These are phyloP conservation scores for Pestalotiopsis sp. DNA, from an alignment of 2,329 filamentous ascomycete genomes.

Conservation along the genomic window DNA sequence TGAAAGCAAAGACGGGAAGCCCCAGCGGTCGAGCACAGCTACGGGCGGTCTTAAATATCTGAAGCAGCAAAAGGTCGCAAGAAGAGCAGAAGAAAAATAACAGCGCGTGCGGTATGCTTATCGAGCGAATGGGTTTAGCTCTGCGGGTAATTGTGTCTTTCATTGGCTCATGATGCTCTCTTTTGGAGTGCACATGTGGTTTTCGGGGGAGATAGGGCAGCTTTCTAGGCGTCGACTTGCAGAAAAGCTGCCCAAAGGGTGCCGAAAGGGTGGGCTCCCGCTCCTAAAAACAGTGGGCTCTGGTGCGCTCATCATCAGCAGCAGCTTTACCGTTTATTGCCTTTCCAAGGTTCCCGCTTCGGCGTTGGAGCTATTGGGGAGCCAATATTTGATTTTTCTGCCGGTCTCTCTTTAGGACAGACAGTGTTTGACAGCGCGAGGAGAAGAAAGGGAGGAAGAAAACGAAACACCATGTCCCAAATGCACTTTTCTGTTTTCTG, in stretches of 20 bases:
- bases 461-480: background rate
- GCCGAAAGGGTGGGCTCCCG: background rate
- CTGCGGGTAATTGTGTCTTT: background rate
- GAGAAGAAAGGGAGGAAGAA: background rate
- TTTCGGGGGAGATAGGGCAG: background rate
- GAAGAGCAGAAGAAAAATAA: background rate
- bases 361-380: background rate
- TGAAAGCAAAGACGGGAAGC: slow-evolving; percentile 15
- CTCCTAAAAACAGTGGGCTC: background rate
- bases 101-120: background rate
- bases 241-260: background rate
- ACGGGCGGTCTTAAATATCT: background rate
- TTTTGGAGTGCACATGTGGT: slow-evolving; percentile 25
- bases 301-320: background rate
- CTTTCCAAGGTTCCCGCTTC: background rate
- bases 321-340: background rate
- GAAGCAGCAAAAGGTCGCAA: background rate
- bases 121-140: background rate
- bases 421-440: background rate
- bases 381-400: background rate
- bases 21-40: background rate
- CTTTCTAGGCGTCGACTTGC: background rate
- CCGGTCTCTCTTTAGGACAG: background rate
- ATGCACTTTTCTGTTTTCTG: no score
- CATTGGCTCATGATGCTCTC: background rate